Base-by-base conservation (phyloP, 108 stramenopile species). In the Pelagomonas calceolata region DNA sequence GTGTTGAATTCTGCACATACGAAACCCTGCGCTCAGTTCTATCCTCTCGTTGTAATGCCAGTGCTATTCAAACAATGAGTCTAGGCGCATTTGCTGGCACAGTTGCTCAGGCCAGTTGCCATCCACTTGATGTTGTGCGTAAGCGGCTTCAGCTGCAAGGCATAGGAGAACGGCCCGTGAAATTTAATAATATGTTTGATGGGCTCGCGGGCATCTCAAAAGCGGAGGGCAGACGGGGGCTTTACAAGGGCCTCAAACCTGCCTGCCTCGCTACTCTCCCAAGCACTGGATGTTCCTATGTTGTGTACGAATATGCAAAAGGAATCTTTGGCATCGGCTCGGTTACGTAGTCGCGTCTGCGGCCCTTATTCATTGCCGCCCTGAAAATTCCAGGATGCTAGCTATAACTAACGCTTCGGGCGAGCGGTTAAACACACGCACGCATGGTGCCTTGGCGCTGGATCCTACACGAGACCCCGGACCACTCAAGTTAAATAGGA, bases 231-330 rank as follows among this genome's bases (percentile, higher is more conserved):
- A 32, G 73, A 18, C 75, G 73, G 43, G 81, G 76, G 9, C 66
- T 82, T 7, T 82, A 76, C 51, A 82, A 82, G 63, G 81, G 81
- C 33, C 63, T 82, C 32, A 76, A 78, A 9, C 81, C 81, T 33
- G 81, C 81, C 18, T 82, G 81, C 67, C 72, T 82, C 64, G 81
- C 75, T 44, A 82, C 75, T 68, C 78, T 82, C 71, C 81, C 81
- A 32, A 76, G 78, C 43, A 82, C 81, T 4, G 81, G 75, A 17
- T 79, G 77, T 69, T 75, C 73, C 18, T 82, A 82, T 66, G 72
- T 78, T n/a, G 79, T 79, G 68, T 82, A 82, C 63, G 81, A 82
- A 64, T 69, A 70, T 64, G 72, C 79, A 66, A 82, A 82, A 26
- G 29, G 1, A 4, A 1, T 26, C 51, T 60, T 60, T 26, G 51